Evolutionary conservation across 495 filamentous ascomycete genomes (phyloP).

Genomic region (Neurospora intermedia): DNA sequence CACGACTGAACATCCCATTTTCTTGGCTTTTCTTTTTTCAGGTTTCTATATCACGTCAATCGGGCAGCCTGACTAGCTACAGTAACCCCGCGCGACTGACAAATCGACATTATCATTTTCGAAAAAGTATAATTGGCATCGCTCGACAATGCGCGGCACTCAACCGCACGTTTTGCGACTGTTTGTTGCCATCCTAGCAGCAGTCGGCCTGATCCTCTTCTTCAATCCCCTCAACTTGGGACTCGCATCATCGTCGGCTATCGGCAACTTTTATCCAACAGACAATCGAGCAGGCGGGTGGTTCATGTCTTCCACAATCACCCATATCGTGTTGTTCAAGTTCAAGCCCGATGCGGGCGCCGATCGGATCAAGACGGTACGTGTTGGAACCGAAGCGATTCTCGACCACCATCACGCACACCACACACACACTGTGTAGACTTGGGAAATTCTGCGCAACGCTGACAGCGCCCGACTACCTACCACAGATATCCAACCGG

Average conservation of each 20-base stretch:
- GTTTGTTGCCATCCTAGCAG: not conserved
- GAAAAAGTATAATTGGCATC: too few species aligned
- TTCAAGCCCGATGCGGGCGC: constrained; percentile 39
- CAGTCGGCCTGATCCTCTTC: constrained; percentile 8
- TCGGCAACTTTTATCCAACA: not conserved
- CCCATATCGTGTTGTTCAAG: constrained; percentile 51
- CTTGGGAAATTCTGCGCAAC: not conserved
- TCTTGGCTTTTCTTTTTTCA: not conserved
- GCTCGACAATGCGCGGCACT: constrained; percentile 5
- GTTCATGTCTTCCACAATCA: constrained; percentile 17
- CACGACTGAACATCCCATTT: not conserved
- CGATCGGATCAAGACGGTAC: constrained; percentile 40
- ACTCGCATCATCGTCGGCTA: constrained; percentile 5
- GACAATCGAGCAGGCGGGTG: not conserved
- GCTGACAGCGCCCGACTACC: not conserved
- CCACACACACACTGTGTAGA: not conserved
- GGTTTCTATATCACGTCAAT: not conserved
- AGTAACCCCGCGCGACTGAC: not conserved
- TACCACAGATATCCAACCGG: constrained; percentile 12
- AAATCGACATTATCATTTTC: not conserved
- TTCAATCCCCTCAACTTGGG: constrained; percentile 12
- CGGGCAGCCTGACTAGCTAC: not conserved
- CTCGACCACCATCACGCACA: too few species aligned
- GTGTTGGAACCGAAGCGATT: constrained; percentile 13
- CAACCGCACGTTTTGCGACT: constrained; percentile 7